Conservation (phyloP, 208 protist genomes). For the Acanthamoeba castellanii region DNA sequence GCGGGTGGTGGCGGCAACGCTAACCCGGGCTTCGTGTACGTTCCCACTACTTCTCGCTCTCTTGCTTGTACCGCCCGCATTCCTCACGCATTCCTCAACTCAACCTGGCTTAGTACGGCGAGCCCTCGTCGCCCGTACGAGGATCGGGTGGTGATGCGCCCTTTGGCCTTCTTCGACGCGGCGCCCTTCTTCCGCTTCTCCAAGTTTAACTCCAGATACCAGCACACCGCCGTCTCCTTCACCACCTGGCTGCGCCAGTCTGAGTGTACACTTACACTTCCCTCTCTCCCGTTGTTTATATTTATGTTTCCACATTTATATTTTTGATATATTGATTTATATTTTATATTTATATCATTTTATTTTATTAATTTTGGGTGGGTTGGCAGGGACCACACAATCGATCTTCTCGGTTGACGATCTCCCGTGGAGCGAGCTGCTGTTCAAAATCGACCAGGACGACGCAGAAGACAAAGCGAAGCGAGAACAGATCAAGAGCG, state of each 20-base stretch:
- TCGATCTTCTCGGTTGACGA: background rate
- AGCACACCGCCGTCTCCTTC: conserved; percentile 39
- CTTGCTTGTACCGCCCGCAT: background rate
- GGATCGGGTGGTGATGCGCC: conserved; percentile 15
- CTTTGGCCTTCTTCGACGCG: conserved; percentile 58
- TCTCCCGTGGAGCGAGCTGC: background rate
- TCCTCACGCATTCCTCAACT: background rate
- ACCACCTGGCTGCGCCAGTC: conserved; percentile 34
- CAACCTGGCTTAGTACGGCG: background rate
- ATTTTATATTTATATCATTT: background rate
- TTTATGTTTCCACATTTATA: background rate
- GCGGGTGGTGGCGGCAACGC: background rate
- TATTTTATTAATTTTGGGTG: background rate
- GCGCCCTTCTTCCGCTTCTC: conserved; percentile 44
- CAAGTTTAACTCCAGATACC: conserved; percentile 26
- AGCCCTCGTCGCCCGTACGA: background rate
- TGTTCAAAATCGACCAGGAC: background rate
- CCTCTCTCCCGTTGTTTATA: background rate
- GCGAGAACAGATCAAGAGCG: background rate
- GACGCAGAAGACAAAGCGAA: background rate
- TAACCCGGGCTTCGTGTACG: background rate
- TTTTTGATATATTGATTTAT: no score
- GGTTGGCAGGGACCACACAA: background rate
- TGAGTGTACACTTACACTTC: background rate
- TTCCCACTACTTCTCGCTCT: background rate